Evolutionary conservation across 1,284 basidiomycete species (phyloP).

Genomic region (Ustilago crameri): DNA sequence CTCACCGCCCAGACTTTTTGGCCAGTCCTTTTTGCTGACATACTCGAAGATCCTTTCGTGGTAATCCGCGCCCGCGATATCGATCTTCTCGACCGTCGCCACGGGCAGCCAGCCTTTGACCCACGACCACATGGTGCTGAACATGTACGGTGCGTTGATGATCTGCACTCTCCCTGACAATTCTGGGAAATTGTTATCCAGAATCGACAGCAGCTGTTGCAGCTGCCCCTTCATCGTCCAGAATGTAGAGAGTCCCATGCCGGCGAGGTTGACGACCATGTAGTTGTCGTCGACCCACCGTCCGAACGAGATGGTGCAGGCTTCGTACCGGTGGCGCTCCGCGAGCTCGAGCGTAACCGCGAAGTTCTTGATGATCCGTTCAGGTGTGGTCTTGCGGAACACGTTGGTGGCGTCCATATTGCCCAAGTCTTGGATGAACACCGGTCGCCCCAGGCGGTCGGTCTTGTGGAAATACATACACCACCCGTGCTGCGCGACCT

Average conservation of each 20-base stretch:
- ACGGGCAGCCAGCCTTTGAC: constrained; percentile 65
- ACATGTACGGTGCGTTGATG: constrained; percentile 65
- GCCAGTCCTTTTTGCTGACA: constrained; percentile 56
- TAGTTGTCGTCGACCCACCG: constrained; percentile 64
- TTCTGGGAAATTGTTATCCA: constrained; percentile 66
- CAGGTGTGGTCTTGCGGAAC: constrained; percentile 55
- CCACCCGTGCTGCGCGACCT: constrained; percentile 61
- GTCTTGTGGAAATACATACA: constrained; percentile 67
- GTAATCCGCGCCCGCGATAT: constrained; percentile 61
- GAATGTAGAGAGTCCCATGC: constrained; percentile 60
- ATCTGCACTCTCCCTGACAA: constrained; percentile 64
- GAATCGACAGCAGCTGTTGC: constrained; percentile 56
- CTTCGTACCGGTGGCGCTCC: constrained; percentile 56
- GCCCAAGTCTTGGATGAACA: constrained; percentile 65
- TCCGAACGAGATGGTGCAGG: constrained; percentile 44
- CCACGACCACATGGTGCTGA: constrained; percentile 62
- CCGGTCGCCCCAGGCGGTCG: constrained; percentile 61
- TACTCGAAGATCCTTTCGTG: constrained; percentile 44
- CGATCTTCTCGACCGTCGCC: constrained; percentile 63
- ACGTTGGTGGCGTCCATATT: constrained; percentile 54
- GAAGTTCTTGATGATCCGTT: constrained; percentile 63
- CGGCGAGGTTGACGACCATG: constrained; percentile 65
- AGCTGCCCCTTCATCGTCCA: constrained; percentile 64
- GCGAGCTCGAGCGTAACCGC: constrained; percentile 64
- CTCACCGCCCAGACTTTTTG: constrained; percentile 56